Percentiles rank a stretch among this genome's conserved stretches.
phyloP scores from a whole-genome alignment of 2,329 filamentous ascomycete genomes.

The Fusarium solani-melongenae region DNA sequence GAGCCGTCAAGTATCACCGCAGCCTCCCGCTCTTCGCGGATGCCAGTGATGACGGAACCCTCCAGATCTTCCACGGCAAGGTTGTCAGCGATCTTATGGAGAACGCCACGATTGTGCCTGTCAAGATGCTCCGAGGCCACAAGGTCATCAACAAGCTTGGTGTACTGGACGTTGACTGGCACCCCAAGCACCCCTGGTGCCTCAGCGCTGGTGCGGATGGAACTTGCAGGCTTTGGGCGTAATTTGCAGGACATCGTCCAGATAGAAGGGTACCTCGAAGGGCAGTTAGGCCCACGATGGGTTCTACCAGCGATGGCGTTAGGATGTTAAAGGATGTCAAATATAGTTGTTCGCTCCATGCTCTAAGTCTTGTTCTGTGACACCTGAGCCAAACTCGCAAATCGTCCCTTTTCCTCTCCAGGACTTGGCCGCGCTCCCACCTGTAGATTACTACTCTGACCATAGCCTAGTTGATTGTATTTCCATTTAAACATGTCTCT shows the following conservation, averaged over 20 bases:
- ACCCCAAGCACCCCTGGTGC: constrained; percentile 92
- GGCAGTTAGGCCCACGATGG: constrained; percentile 13
- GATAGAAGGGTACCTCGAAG: not conserved
- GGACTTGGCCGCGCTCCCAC: not conserved
- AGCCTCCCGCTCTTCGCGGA: constrained; percentile 90
- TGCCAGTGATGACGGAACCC: constrained; percentile 90
- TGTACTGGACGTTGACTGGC: constrained; percentile 96
- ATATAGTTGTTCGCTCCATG: not conserved
- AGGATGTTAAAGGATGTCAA: constrained; percentile 16
- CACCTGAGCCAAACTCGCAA: not conserved
- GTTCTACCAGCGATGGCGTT: constrained; percentile 38
- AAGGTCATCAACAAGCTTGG: constrained; percentile 87
- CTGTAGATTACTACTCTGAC: not conserved
- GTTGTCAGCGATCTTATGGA: constrained; percentile 95
- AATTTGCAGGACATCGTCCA: not conserved
- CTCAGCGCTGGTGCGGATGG: constrained; percentile 95
- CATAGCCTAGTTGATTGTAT: not conserved
- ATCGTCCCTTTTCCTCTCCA: not conserved
- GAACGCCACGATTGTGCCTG: constrained; percentile 93
- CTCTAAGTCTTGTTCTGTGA: not conserved
- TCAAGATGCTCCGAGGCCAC: constrained; percentile 94
- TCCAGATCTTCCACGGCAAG: constrained; percentile 97
- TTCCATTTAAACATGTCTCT: not conserved
- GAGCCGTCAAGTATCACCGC: constrained; percentile 88
- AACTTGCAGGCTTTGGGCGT: constrained; percentile 86